These are phyloP conservation scores for Decorospora gaudefroyi DNA, from an alignment of 2,329 filamentous ascomycete genomes.

Conservation along the genomic window DNA sequence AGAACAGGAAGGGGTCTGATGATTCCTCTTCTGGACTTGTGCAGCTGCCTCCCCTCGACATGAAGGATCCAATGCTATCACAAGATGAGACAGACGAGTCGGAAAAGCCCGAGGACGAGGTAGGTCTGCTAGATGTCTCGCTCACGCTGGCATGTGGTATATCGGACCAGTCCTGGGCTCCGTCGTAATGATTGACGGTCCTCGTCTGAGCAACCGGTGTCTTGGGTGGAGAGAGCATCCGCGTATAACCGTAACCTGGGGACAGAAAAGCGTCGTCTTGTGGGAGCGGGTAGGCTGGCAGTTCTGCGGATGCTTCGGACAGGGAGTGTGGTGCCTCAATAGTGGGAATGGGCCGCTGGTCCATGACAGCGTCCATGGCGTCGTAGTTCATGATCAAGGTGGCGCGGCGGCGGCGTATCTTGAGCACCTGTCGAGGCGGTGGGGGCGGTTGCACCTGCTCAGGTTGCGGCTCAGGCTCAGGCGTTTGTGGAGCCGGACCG, in stretches of 20 bases:
- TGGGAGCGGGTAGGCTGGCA: constrained; percentile 30
- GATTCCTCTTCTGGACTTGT: constrained; percentile 65
- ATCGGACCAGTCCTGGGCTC: constrained; percentile 40
- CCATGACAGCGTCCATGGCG: constrained; percentile 33
- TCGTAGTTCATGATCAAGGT: constrained; percentile 35
- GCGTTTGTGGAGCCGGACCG: constrained; percentile 52
- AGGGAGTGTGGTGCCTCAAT: constrained; percentile 55
- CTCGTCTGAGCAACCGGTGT: constrained; percentile 53
- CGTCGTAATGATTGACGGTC: constrained; percentile 35
- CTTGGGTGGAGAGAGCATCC: constrained; percentile 54
- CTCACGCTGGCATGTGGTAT: constrained; percentile 41
- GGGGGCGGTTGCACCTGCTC: constrained; percentile 49
- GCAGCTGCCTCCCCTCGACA: constrained; percentile 63
- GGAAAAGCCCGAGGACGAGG: constrained; percentile 63
- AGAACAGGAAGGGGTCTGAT: constrained; percentile 60
- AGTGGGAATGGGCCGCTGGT: constrained; percentile 51
- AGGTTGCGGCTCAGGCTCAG: constrained; percentile 49
- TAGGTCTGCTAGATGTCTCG: constrained; percentile 58
- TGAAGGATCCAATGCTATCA: constrained; percentile 60
- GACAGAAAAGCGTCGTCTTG: constrained; percentile 50
- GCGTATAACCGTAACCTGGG: constrained; percentile 44
- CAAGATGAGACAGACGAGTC: constrained; percentile 66
- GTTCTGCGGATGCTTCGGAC: constrained; percentile 31
- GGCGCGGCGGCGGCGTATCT: constrained; percentile 54
- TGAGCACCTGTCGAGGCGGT: constrained; percentile 54